Percentiles rank a stretch among this genome's conserved stretches.
Conservation (phyloP, 345 rosid genomes). For the Barbarea vulgaris region DNA sequence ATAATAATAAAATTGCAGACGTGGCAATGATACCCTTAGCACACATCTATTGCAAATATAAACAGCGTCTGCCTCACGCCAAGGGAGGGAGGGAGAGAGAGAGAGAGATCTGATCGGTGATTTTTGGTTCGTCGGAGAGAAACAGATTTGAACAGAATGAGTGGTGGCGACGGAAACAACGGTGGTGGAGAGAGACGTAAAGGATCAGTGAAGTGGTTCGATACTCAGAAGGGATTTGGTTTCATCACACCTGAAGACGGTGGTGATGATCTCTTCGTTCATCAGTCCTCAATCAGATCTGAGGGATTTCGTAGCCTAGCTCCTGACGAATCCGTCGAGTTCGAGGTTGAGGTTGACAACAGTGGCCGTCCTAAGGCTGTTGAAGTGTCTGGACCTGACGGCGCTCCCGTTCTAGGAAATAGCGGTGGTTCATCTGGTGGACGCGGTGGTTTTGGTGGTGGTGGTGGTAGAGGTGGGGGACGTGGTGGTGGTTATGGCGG, state of each 20-base stretch:
- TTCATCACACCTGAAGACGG: slow-evolving; percentile 91
- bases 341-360: slow-evolving; percentile 45
- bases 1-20: slow-evolving; percentile 25
- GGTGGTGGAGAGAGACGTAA: slow-evolving; percentile 34
- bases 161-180: slow-evolving; percentile 20
- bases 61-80: slow-evolving; percentile 33
- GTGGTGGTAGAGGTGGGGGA: slow-evolving; percentile 44
- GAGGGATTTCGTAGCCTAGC: slow-evolving; percentile 78
- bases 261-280: slow-evolving; percentile 85
- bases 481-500: slow-evolving; percentile 43
- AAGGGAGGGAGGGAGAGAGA: slow-evolving; percentile 10
- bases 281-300: slow-evolving; percentile 76
- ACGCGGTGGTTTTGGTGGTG: slow-evolving; percentile 39
- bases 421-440: slow-evolving; percentile 34
- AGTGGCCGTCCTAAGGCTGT: slow-evolving; percentile 72
- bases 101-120: slow-evolving; percentile 25
- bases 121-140: neutral
- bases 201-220: slow-evolving; percentile 81
- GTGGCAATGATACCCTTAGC: slow-evolving; percentile 38
- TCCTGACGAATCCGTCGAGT: slow-evolving; percentile 70
- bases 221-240: slow-evolving; percentile 77
- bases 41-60: slow-evolving; percentile 38
- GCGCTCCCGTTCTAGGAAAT: slow-evolving; percentile 34
- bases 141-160: slow-evolving; percentile 29
- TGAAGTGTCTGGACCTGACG: slow-evolving; percentile 72